phyloP scores from a whole-genome alignment of 2,329 filamentous ascomycete genomes.

The Stachybotrys echinatus region DNA sequence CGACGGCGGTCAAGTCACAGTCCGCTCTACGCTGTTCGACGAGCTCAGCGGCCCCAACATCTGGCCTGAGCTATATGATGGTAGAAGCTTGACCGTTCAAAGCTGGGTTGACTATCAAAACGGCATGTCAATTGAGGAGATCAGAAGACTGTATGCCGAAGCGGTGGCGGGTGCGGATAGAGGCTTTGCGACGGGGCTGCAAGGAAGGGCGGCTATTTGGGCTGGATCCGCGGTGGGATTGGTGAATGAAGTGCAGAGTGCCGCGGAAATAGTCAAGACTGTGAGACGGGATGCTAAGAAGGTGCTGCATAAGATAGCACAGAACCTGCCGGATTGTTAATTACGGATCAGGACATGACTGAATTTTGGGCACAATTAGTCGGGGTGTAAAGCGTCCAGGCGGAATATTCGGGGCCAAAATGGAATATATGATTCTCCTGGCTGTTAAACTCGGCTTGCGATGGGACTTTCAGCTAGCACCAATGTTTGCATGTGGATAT shows the following conservation, averaged over 20 bases:
- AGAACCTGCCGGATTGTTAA: neutral
- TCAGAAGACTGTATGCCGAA: neutral
- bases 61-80: neutral
- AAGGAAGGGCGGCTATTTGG: neutral
- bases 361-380: no score
- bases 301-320: neutral
- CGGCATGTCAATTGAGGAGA: neutral
- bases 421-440: no score
- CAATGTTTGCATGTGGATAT: no score
- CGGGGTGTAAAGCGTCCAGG: no score
- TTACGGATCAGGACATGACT: no score
- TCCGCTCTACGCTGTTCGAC: neutral
- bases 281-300: neutral
- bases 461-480: no score
- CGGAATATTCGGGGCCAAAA: no score
- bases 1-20: neutral
- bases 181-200: neutral
- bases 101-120: neutral
- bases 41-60: constrained; percentile 1
- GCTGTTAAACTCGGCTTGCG: no score
- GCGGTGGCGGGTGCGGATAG: neutral
- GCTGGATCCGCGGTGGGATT: neutral
- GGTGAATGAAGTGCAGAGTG: neutral
- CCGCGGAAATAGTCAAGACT: neutral
- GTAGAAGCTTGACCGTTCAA: neutral